These are phyloP conservation scores for Phytophthora chlamydospora DNA, from an alignment of 352 stramenopile species.

Conservation along the genomic window DNA sequence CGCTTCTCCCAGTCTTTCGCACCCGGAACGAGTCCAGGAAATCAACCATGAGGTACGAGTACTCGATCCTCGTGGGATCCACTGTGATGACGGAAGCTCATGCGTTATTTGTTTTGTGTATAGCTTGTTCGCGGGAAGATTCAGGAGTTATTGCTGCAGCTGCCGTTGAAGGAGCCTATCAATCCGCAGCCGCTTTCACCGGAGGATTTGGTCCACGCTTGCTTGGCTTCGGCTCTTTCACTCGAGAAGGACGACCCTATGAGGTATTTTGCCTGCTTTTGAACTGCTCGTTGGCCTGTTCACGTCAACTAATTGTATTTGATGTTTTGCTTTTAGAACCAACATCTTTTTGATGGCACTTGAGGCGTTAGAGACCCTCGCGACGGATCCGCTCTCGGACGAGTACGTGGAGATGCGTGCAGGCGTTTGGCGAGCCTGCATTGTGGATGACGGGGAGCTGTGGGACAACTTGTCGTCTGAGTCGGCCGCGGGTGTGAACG, in stretches of 20 bases:
- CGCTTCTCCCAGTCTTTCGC: slow-evolving; percentile 48
- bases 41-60: slow-evolving; percentile 67
- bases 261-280: slow-evolving; percentile 32
- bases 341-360: slow-evolving; percentile 77
- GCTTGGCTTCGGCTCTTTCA: slow-evolving; percentile 53
- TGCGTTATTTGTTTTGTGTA: slow-evolving; percentile 5
- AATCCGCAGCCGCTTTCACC: slow-evolving; percentile 44
- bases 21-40: slow-evolving; percentile 45
- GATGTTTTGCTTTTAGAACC: slow-evolving; percentile 34
- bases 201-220: slow-evolving; percentile 53
- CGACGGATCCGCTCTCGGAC: slow-evolving; percentile 32
- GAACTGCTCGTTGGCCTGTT: not conserved
- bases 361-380: slow-evolving; percentile 67
- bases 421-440: slow-evolving; percentile 61
- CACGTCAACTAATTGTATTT: slow-evolving; percentile 5
- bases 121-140: slow-evolving; percentile 63
- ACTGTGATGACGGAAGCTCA: not conserved
- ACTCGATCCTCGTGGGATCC: not conserved
- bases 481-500: slow-evolving; percentile 60
- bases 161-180: slow-evolving; percentile 50
- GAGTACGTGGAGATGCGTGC: slow-evolving; percentile 57
- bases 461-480: slow-evolving; percentile 64
- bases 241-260: slow-evolving; percentile 57
- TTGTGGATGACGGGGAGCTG: slow-evolving; percentile 59
- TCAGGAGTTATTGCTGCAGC: slow-evolving; percentile 67